Evolutionary conservation across 129 eudicot genomes (phyloP), one percentile per base, ranked within the genome.

Genomic region (Sambucus nigra): DNA sequence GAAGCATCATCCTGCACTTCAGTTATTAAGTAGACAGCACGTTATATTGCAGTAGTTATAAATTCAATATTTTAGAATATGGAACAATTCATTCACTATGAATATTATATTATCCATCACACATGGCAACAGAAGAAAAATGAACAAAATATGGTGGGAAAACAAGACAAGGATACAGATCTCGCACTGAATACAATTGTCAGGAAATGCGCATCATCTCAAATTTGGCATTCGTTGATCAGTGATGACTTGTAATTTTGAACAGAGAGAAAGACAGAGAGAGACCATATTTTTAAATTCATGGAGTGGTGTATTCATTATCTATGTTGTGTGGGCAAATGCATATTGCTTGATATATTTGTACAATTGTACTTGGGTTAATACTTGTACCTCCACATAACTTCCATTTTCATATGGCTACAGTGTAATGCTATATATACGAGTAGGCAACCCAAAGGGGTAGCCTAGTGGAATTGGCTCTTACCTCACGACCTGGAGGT

Each of bases 1-100:
- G 99, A 91, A 27, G 84, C 80, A 72, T 91, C 99, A 75, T 91
- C 99, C 99, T 91, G 84, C 81, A 77, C 57, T 67, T 72, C 44
- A 75, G 26, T 33, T 53, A 62, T 54, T 25, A 57, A 77, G 58
- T 47, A 29, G 52, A 60, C 22, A 32, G 23, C 16, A 58, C 32
- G 20, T 40, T 20, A 53, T 25, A 25, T 17, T 27, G 45, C 8
- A 44, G 19, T 44, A 59, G 16, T 17, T 25, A 59, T 19, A 26
- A 2, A 59, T 11, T 26, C 17, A 15, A 3, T 26, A 35, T 35
- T 15, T 2, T 35, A 7, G 8, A 2, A 35, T 2, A 23, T 1
- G 16, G 31, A 22, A 49, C 24, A 23, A 24, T 23, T 2, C 6
- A 22, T 22, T 21, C 21, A 55, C 31, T 20, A 22, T 22, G 32